Evolutionary conservation across 2,329 filamentous ascomycete genomes (phyloP).

Genomic region (Venturia aucupariae): DNA sequence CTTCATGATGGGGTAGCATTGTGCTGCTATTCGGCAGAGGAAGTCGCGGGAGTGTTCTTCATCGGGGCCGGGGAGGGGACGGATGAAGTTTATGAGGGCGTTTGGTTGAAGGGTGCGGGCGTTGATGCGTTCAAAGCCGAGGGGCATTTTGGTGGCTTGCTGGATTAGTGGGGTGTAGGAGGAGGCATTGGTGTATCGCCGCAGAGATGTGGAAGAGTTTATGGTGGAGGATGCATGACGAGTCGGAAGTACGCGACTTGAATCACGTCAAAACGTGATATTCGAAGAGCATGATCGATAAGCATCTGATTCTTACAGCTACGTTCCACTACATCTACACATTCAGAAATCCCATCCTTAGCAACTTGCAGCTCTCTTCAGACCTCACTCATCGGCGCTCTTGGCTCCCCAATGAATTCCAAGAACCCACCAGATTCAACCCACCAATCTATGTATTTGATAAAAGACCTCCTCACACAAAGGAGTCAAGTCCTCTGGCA

Average conservation of each 20-base stretch:
- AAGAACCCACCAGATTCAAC: too few species aligned
- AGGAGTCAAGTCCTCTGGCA: too few species aligned
- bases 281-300: too few species aligned
- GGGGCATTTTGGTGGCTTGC: conserved; percentile 48
- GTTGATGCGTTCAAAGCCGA: conserved; percentile 72
- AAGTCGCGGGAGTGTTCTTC: conserved; percentile 25
- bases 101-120: conserved; percentile 67
- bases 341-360: too few species aligned
- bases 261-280: neutral
- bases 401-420: too few species aligned
- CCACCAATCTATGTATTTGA: too few species aligned
- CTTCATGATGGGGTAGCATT: conserved; percentile 58
- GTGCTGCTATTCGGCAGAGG: conserved; percentile 43
- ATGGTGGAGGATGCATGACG: neutral
- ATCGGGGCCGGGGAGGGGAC: conserved; percentile 55
- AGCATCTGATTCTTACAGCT: too few species aligned
- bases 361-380: too few species aligned
- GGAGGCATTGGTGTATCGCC: neutral
- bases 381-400: too few species aligned
- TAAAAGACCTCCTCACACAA: too few species aligned
- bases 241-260: neutral
- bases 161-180: neutral
- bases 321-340: too few species aligned
- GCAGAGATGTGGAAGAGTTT: neutral
- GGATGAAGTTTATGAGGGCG: conserved; percentile 74